These are phyloP conservation scores for Excoecaria agallocha DNA, from an alignment of 345 rosid species.

Conservation along the genomic window DNA sequence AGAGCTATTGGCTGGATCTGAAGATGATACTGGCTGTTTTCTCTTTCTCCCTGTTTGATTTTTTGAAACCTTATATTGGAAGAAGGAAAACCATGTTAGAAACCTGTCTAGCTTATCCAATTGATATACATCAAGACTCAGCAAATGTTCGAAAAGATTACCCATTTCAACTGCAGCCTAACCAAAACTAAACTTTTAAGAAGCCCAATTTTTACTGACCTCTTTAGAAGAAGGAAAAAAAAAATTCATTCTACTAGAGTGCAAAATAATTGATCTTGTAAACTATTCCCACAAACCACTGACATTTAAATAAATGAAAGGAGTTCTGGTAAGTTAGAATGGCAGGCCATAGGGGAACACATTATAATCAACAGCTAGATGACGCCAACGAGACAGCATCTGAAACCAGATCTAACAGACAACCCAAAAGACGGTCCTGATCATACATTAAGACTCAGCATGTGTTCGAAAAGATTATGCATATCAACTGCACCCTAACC, in stretches of 20 bases:
- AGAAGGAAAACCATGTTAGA: constrained; percentile 34
- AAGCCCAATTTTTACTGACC: not conserved
- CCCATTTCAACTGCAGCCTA: too few relatives aligned
- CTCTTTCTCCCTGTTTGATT: constrained; percentile 93
- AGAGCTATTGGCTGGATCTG: constrained; percentile 98
- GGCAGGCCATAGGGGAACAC: not conserved
- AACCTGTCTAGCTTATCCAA: constrained; percentile 8
- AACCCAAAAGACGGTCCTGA: constrained; percentile 60
- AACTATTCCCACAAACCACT: not conserved
- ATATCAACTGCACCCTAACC: too few relatives aligned
- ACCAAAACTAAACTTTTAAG: not conserved
- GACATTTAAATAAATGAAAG: not conserved
- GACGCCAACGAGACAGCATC: not conserved
- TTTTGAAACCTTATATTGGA: constrained; percentile 71
- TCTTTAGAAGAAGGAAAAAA: not conserved
- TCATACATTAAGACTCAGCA: constrained; percentile 33
- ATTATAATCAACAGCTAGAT: not conserved
- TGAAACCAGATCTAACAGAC: not conserved
- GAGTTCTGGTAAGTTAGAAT: not conserved
- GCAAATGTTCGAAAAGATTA: constrained; percentile 9
- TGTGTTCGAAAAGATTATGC: constrained; percentile 3
- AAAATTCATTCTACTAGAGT: not conserved
- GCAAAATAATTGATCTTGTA: not conserved
- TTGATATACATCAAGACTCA: not conserved
- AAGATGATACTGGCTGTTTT: constrained; percentile 95